phyloP scores from a whole-genome alignment of 2,329 filamentous ascomycete genomes.

The Lachnellula arida region DNA sequence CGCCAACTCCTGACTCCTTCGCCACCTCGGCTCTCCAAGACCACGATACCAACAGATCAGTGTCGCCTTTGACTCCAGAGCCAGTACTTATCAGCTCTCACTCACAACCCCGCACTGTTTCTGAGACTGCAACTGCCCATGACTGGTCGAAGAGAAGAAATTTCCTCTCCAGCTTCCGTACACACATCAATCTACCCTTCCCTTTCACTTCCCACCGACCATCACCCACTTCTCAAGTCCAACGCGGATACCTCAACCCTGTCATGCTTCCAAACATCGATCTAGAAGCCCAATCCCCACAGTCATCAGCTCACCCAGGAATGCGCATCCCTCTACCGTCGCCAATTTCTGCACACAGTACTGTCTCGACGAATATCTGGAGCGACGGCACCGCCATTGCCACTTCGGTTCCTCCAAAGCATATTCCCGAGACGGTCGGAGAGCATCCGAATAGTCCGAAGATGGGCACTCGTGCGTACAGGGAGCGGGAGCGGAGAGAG shows the following conservation, averaged over 20 bases:
- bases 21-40: background rate
- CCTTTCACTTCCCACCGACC: conserved; percentile 7
- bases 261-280: background rate
- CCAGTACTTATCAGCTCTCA: background rate
- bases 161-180: conserved; percentile 20
- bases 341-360: background rate
- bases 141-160: background rate
- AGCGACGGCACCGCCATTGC: background rate
- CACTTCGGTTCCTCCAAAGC: background rate
- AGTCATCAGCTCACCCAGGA: background rate
- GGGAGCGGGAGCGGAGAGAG: conserved; percentile 16
- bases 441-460: conserved; percentile 10
- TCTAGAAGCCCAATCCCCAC: conserved; percentile 2
- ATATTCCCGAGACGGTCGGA: conserved; percentile 1
- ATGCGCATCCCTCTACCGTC: background rate
- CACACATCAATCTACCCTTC: conserved; percentile 20
- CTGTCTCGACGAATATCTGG: conserved; percentile 4
- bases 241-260: background rate
- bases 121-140: background rate
- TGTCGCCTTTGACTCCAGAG: background rate
- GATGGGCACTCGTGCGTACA: conserved; percentile 22
- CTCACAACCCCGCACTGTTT: background rate
- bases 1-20: background rate
- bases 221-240: background rate
- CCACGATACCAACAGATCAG: background rate